Evolutionary conservation across 1,284 basidiomycete species (phyloP).

Genomic region (Anthracocystis setariae): DNA sequence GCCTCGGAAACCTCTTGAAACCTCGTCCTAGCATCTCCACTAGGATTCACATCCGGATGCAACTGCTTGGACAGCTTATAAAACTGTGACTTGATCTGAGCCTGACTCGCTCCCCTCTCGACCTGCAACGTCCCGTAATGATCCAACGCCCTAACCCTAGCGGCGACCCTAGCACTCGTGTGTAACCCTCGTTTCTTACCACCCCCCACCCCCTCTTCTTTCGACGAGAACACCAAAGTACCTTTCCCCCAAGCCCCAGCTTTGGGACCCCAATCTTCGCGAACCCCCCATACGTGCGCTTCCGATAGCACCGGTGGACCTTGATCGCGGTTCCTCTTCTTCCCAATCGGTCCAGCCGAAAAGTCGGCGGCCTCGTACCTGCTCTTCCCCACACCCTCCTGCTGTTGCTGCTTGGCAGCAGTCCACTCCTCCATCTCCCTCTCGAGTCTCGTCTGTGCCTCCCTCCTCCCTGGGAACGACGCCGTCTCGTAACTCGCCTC

Average conservation of each 20-base stretch:
- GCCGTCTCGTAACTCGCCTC: constrained; percentile 46
- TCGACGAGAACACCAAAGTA: constrained; percentile 67
- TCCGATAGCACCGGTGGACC: constrained; percentile 52
- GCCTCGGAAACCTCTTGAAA: constrained; percentile 66
- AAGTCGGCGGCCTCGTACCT: constrained; percentile 25
- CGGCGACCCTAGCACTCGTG: background rate
- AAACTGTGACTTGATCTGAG: constrained; percentile 66
- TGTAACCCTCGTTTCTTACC: constrained; percentile 12
- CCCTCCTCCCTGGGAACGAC: constrained; percentile 25
- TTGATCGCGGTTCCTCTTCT: constrained; percentile 24
- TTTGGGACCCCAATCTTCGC: constrained; percentile 72
- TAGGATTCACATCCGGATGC: constrained; percentile 64
- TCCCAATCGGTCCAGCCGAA: constrained; percentile 29
- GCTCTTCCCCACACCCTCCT: background rate
- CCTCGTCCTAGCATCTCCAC: constrained; percentile 57
- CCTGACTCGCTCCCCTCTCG: constrained; percentile 45
- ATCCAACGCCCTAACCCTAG: constrained; percentile 9
- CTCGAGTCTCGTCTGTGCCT: constrained; percentile 25
- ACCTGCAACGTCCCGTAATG: constrained; percentile 55
- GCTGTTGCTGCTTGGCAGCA: background rate
- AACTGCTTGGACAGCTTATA: constrained; percentile 66
- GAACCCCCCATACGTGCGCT: constrained; percentile 65
- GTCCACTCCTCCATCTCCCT: constrained; percentile 21
- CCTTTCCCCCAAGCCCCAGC: constrained; percentile 71
- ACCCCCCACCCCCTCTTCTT: too few relatives aligned